phyloP scores from a whole-genome alignment of 2,329 filamentous ascomycete species.

The Nigrospora oryzae region DNA sequence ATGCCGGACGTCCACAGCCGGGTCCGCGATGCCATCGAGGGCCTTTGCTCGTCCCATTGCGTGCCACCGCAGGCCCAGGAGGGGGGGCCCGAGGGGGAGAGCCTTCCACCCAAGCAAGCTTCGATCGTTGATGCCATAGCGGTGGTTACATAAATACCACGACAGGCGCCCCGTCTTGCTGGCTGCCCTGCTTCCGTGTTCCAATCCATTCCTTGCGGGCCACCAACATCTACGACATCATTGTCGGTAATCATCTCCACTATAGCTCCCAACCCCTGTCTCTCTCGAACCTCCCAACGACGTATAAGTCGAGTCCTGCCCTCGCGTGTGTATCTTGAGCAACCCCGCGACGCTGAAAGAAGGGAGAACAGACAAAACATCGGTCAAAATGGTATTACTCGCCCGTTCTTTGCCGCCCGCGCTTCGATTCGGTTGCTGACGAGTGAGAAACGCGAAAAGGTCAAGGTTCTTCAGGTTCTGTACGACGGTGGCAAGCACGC shows the following conservation, averaged over 20 bases:
- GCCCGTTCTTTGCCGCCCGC: slow-evolving; percentile 39
- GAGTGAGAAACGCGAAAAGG: slow-evolving; percentile 48
- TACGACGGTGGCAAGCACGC: slow-evolving; percentile 91
- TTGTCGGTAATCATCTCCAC: slow-evolving; percentile 1
- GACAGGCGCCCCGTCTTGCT: background rate
- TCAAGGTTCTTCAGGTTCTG: slow-evolving; percentile 89
- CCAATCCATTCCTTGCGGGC: background rate
- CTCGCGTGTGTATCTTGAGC: no score
- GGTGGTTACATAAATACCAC: slow-evolving; percentile 1
- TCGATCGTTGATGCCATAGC: background rate
- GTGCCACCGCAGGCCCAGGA: no score
- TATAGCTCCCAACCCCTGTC: background rate
- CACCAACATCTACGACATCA: slow-evolving; percentile 1
- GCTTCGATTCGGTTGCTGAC: slow-evolving; percentile 54
- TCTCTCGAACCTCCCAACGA: no score
- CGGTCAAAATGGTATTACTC: slow-evolving; percentile 42
- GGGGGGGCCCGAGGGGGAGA: no score
- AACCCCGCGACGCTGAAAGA: no score
- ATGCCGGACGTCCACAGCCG: no score
- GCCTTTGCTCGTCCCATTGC: no score
- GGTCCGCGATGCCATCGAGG: no score
- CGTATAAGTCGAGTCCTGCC: no score
- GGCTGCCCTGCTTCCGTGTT: background rate
- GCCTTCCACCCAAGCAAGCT: no score
- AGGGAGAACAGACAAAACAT: background rate